phyloP scores from a whole-genome alignment of 192 early-diverging fungal species.

The Coemansia sp. region DNA sequence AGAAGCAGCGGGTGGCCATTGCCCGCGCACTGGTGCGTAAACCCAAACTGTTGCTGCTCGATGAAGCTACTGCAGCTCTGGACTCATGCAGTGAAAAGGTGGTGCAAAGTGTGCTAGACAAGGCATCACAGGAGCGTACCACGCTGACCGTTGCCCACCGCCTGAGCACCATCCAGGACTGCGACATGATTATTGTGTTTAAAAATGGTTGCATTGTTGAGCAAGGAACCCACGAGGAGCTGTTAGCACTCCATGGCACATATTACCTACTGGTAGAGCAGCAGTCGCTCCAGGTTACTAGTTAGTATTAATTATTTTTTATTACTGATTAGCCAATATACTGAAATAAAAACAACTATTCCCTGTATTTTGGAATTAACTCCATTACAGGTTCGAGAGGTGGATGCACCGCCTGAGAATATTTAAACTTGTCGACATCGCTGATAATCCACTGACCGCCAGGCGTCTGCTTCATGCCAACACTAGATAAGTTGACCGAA shows the following conservation, averaged over 20 bases:
- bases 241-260: conserved; percentile 56
- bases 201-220: conserved; percentile 65
- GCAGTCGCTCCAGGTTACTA: conserved; percentile 57
- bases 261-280: conserved; percentile 64
- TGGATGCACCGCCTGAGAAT: neutral
- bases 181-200: conserved; percentile 73
- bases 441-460: neutral
- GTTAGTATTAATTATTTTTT: conserved; percentile 6
- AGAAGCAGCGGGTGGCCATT: too few relatives aligned
- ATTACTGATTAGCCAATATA: too few relatives aligned
- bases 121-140: too few relatives aligned
- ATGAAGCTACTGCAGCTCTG: too few relatives aligned
- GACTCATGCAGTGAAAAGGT: too few relatives aligned
- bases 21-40: too few relatives aligned
- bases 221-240: conserved; percentile 64
- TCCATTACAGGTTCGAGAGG: neutral
- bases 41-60: too few relatives aligned
- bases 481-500: neutral
- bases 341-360: neutral
- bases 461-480: neutral
- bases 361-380: neutral
- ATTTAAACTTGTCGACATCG: neutral
- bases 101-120: too few relatives aligned
- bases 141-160: too few relatives aligned
- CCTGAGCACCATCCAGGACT: too few relatives aligned